Conservation (phyloP, 805 yeast species). For the Myxozyma mucilagina region DNA sequence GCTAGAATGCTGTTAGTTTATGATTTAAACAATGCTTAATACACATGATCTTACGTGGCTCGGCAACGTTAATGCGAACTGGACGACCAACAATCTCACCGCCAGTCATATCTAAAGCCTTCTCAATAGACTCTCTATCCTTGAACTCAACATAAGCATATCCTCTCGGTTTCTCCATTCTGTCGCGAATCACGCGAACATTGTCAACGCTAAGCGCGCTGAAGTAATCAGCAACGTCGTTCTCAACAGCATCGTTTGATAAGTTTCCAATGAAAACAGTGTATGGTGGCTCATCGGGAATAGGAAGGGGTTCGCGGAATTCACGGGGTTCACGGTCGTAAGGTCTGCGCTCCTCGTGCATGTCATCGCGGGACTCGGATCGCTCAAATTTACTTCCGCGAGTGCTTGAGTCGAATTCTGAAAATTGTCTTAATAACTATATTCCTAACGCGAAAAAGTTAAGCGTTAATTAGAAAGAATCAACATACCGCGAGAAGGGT, state of each 20-base stretch:
- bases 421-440: background rate
- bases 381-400: slow-evolving; percentile 27
- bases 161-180: slow-evolving; percentile 67
- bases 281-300: slow-evolving; percentile 90
- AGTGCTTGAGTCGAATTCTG: slow-evolving; percentile 18
- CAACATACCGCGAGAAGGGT: slow-evolving; percentile 8
- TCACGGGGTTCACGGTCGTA: slow-evolving; percentile 50
- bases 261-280: slow-evolving; percentile 86
- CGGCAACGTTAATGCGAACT: slow-evolving; percentile 74
- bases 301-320: slow-evolving; percentile 70
- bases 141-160: slow-evolving; percentile 88
- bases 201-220: slow-evolving; percentile 52
- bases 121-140: slow-evolving; percentile 72
- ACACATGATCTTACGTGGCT: slow-evolving; percentile 40
- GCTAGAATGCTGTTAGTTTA: slow-evolving; percentile 1
- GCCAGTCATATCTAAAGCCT: slow-evolving; percentile 73
- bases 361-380: slow-evolving; percentile 10
- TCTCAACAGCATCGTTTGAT: slow-evolving; percentile 78
- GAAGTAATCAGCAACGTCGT: slow-evolving; percentile 44
- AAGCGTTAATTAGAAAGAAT: too few species aligned
- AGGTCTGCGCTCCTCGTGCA: slow-evolving; percentile 3
- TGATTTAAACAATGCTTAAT: background rate
- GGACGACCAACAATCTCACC: slow-evolving; percentile 70
- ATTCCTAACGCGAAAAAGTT: too few species aligned
- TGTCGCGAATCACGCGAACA: slow-evolving; percentile 73